Conservation (phyloP, 192 early-diverging fungal genomes). For the Dissophora globulifera region DNA sequence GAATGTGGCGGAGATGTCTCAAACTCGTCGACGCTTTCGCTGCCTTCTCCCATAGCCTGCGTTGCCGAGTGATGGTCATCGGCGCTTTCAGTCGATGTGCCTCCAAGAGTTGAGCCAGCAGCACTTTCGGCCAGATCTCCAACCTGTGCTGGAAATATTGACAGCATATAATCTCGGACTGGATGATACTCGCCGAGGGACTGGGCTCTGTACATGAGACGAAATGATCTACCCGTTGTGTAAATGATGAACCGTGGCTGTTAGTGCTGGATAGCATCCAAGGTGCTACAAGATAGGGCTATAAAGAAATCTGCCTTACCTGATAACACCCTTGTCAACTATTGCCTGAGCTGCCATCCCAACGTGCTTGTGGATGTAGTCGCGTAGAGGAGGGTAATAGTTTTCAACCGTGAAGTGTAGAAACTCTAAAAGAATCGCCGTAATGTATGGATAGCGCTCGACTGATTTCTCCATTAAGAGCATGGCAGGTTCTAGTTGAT, state of each 20-base stretch:
- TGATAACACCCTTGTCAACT: conserved; percentile 70
- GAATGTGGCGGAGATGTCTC: conserved; percentile 10
- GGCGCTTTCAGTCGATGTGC: conserved; percentile 5
- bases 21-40: conserved; percentile 26
- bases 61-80: conserved; percentile 4
- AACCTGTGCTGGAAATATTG: conserved; percentile 23
- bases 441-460: conserved; percentile 71
- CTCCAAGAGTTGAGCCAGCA: conserved; percentile 12
- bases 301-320: conserved; percentile 58
- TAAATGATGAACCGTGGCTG: too few relatives aligned
- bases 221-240: conserved; percentile 14
- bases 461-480: conserved; percentile 76
- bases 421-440: conserved; percentile 77
- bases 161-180: conserved; percentile 12
- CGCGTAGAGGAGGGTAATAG: conserved; percentile 63
- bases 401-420: conserved; percentile 67
- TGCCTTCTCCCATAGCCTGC: not conserved
- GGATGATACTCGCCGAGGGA: conserved; percentile 47
- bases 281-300: too few relatives aligned
- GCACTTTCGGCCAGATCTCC: conserved; percentile 17
- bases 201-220: conserved; percentile 52
- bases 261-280: too few relatives aligned
- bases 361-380: conserved; percentile 61
- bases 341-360: conserved; percentile 66
- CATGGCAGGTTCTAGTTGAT: conserved; percentile 76